phyloP scores from a whole-genome alignment of 164 flowering plant species.

The Vitis vinifera region ASM3070453v1 NC_081822.1:19536501-19537000 shows the following conservation, averaged over 20 bases:
- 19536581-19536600: no score
- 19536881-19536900: constrained; percentile 74
- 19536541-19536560: no score
- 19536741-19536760: constrained; percentile 87
- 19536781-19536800: constrained; percentile 79
- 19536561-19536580: no score
- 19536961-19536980: constrained; percentile 72
- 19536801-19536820: constrained; percentile 88
- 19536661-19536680: no score
- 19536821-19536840: constrained; percentile 76
- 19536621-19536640: no score
- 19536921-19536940: constrained; percentile 91
- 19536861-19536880: constrained; percentile 98
- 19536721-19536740: constrained; percentile 94
- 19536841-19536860: constrained; percentile 75
- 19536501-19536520: no score
- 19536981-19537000: constrained; percentile 79
- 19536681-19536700: constrained; percentile 72
- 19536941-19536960: constrained; percentile 77
- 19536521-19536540: no score
- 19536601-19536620: no score
- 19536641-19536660: no score
- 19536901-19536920: constrained; percentile 97
- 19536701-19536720: constrained; percentile 91
- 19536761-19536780: constrained; percentile 56